A percentile compares a stretch with the other conserved stretches of the same genome.
These are phyloP conservation scores for Metschnikowia cerradonensis DNA, from an alignment of 805 yeast genomes.

Conservation along the genomic window DNA sequence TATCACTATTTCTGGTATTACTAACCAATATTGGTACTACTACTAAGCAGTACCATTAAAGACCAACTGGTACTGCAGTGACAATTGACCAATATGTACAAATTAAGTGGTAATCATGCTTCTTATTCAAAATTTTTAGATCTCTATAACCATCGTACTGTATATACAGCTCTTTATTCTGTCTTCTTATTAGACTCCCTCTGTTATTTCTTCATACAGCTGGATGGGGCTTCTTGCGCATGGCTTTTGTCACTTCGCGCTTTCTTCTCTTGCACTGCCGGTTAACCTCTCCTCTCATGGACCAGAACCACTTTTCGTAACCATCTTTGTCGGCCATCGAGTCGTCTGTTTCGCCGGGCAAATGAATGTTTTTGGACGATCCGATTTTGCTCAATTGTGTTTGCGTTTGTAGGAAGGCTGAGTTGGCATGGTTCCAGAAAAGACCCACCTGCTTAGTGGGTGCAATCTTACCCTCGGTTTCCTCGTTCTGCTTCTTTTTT, in stretches of 20 bases:
- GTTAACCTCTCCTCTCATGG: slow-evolving; percentile 74
- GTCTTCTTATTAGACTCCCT: not conserved
- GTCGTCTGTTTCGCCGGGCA: slow-evolving; percentile 39
- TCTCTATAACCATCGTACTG: no score
- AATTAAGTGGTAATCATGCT: no score
- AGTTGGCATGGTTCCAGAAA: slow-evolving; percentile 78
- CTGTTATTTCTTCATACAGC: not conserved
- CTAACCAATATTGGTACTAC: no score
- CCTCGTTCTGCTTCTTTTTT: slow-evolving; percentile 27
- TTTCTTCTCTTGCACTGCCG: slow-evolving; percentile 69
- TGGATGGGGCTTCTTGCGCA: not conserved
- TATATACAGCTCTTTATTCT: no score
- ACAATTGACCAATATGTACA: no score
- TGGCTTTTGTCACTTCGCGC: slow-evolving; percentile 51
- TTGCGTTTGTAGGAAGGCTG: slow-evolving; percentile 85
- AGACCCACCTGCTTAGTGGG: slow-evolving; percentile 39
- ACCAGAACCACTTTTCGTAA: slow-evolving; percentile 81
- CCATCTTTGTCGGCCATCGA: slow-evolving; percentile 23
- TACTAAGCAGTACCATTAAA: no score
- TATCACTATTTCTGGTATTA: no score
- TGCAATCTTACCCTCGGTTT: slow-evolving; percentile 22
- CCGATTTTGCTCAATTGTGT: slow-evolving; percentile 65
- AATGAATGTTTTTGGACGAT: slow-evolving; percentile 24
- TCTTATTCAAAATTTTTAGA: no score
- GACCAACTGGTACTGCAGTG: no score